These are phyloP conservation scores for Stropharia rugosoannulata DNA, from an alignment of 768 basidiomycete genomes.

Conservation along the genomic window DNA sequence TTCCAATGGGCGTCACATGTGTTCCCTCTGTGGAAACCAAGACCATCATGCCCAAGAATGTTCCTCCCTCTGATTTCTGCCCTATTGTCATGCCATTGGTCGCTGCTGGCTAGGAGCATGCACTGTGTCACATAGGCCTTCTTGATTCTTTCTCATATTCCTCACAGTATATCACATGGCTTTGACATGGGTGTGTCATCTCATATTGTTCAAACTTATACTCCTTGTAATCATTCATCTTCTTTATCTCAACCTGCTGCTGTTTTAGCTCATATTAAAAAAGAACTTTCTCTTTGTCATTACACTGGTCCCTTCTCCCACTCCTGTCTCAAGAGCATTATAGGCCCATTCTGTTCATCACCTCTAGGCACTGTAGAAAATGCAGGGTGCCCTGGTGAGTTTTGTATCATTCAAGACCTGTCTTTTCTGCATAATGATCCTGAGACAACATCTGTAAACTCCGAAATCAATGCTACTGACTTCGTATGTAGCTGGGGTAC, in stretches of 20 bases:
- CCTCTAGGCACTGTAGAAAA: no score
- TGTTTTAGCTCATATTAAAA: constrained; percentile 14
- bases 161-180: constrained; percentile 16
- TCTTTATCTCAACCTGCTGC: constrained; percentile 10
- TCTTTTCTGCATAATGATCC: no score
- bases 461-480: constrained; percentile 24
- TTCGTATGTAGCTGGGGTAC: constrained; percentile 27
- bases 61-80: constrained; percentile 12
- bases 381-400: no score
- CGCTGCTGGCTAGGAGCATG: constrained; percentile 16
- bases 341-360: no score
- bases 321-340: no score
- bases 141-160: constrained; percentile 19
- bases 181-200: constrained; percentile 22
- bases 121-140: constrained; percentile 4
- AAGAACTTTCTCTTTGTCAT: constrained; percentile 5
- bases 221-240: constrained; percentile 22
- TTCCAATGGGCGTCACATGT: no score
- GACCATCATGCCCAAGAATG: constrained; percentile 17
- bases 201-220: constrained; percentile 8
- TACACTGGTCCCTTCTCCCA: constrained; percentile 25
- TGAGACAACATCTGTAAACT: constrained; percentile 25
- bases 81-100: constrained; percentile 22
- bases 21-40: no score
- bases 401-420: no score